Conservation (phyloP, 306 rosid species). For the Cyclanthera cordifolia region DNA sequence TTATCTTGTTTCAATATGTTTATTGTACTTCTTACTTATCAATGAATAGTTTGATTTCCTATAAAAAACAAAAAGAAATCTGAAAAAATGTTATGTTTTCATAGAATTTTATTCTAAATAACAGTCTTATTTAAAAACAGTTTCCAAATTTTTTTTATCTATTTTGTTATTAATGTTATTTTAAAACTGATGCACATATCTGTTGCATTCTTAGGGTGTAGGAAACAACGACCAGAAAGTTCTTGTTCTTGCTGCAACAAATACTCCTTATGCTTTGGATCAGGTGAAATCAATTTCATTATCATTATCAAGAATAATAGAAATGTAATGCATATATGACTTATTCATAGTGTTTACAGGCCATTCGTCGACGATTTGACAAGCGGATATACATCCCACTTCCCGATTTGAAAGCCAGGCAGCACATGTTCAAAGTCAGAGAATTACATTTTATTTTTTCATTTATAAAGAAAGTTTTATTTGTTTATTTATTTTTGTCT, state of each 20-base stretch:
- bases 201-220: constrained; percentile 56
- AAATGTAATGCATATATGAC: constrained; percentile 16
- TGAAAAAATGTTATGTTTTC: neutral
- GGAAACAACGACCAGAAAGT: constrained; percentile 90
- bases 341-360: constrained; percentile 45
- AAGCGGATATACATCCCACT: constrained; percentile 98
- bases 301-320: constrained; percentile 7
- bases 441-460: constrained; percentile 14
- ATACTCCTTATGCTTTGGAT: constrained; percentile 93
- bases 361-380: constrained; percentile 94
- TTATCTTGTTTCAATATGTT: no score
- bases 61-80: neutral
- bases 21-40: no score
- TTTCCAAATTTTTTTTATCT: neutral
- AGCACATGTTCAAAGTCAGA: constrained; percentile 86
- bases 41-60: no score
- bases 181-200: constrained; percentile 1
- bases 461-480: neutral
- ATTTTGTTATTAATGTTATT: neutral
- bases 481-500: no score
- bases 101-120: neutral
- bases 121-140: neutral
- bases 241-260: constrained; percentile 98
- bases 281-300: constrained; percentile 46
- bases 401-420: constrained; percentile 89